phyloP scores from a whole-genome alignment of 2,329 filamentous ascomycete species.

The Penicillium corylophilum region DNA sequence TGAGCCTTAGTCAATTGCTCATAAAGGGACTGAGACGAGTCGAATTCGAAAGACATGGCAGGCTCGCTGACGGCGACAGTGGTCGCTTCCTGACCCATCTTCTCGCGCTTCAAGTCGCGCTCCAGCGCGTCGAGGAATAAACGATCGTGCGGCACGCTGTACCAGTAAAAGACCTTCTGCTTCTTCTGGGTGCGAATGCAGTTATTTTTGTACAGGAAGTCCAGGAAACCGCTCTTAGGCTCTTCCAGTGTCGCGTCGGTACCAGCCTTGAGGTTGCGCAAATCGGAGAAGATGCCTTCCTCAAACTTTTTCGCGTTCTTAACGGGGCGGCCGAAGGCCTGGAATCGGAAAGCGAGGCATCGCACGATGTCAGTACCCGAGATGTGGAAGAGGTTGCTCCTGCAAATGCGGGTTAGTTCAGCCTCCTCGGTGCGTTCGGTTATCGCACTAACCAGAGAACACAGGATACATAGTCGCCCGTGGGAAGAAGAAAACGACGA shows the following conservation, averaged over 20 bases:
- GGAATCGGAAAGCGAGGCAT: slow-evolving; percentile 96
- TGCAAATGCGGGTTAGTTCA: slow-evolving; percentile 34
- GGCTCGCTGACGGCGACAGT: slow-evolving; percentile 96
- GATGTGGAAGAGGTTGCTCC: slow-evolving; percentile 99
- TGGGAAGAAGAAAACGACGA: slow-evolving; percentile 88
- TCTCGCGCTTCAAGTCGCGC: slow-evolving; percentile 96
- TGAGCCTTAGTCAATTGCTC: slow-evolving; percentile 99
- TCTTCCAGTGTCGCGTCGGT: slow-evolving; percentile 98
- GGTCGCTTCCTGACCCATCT: slow-evolving; percentile 98
- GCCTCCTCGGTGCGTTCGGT: slow-evolving; percentile 4
- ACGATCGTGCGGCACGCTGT: slow-evolving; percentile 95
- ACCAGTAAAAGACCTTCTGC: slow-evolving; percentile 99
- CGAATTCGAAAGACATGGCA: slow-evolving; percentile 96
- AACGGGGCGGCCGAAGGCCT: slow-evolving; percentile 95
- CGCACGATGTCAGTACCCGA: slow-evolving; percentile 98
- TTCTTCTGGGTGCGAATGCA: slow-evolving; percentile 99
- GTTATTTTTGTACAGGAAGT: slow-evolving; percentile 99
- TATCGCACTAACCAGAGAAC: slow-evolving; percentile 71
- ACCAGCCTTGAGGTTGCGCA: slow-evolving; percentile 96
- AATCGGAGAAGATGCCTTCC: slow-evolving; percentile 97
- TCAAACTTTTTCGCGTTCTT: slow-evolving; percentile 99
- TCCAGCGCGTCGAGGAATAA: slow-evolving; percentile 97
- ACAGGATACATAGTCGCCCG: slow-evolving; percentile 97
- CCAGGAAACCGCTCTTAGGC: slow-evolving; percentile 96
- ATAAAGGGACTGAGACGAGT: slow-evolving; percentile 97